phyloP scores from a whole-genome alignment of 805 yeast species.

The Komagataella pseudopastoris region DNA sequence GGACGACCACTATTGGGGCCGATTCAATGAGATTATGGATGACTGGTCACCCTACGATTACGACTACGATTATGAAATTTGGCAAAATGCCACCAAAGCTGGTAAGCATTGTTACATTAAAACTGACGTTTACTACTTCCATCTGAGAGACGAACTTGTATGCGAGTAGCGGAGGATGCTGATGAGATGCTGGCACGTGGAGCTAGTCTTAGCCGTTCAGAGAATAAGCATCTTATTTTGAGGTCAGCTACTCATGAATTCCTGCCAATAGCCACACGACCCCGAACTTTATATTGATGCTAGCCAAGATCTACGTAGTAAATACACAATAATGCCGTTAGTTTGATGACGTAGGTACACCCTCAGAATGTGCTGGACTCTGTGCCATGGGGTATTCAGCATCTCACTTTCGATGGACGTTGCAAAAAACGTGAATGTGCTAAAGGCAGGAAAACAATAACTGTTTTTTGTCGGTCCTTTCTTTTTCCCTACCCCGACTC shows the following conservation, averaged over 20 bases:
- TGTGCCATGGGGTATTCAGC: background rate
- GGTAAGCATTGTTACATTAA: background rate
- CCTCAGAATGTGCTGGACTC: background rate
- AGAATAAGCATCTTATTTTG: too few relatives aligned
- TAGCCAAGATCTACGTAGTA: background rate
- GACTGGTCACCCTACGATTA: background rate
- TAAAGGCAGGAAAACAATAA: background rate
- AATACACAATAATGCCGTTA: too few relatives aligned
- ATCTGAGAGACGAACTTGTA: background rate
- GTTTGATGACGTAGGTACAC: background rate
- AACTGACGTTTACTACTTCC: background rate
- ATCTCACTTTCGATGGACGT: background rate
- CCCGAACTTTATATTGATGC: background rate
- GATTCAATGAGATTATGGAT: background rate
- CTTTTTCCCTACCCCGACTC: background rate
- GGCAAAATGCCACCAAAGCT: background rate
- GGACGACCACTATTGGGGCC: background rate
- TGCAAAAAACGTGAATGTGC: background rate
- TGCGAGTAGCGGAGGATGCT: background rate
- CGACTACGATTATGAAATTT: background rate
- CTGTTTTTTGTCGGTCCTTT: background rate
- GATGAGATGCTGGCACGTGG: too few relatives aligned
- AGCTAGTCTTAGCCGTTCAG: too few relatives aligned
- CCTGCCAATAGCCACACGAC: too few relatives aligned
- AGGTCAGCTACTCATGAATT: too few relatives aligned